phyloP scores from a whole-genome alignment of 1,284 basidiomycete genomes.

The Sporisorium graminicola region DNA sequence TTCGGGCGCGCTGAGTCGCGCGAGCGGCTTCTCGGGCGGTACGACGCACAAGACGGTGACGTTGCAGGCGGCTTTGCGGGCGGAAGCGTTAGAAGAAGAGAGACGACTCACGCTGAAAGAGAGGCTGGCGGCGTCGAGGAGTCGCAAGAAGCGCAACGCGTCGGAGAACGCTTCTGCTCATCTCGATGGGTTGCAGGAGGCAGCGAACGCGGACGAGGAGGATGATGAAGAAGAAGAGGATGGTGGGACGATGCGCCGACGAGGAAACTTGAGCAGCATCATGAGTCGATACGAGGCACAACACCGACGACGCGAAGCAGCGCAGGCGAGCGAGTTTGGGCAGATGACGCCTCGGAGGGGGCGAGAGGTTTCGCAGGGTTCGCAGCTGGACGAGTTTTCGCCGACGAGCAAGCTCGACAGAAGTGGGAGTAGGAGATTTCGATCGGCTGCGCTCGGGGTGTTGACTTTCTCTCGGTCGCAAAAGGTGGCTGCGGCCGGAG shows the following conservation, averaged over 20 bases:
- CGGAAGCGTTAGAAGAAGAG: conserved; percentile 63
- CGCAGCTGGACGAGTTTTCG: conserved; percentile 19
- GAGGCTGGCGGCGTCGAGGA: conserved; percentile 25
- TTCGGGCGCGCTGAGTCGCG: conserved; percentile 40
- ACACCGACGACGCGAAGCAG: conserved; percentile 28
- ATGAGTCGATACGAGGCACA: conserved; percentile 49
- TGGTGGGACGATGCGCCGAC: conserved; percentile 2
- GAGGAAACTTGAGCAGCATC: conserved; percentile 26
- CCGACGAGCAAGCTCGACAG: conserved; percentile 17
- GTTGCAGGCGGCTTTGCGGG: conserved; percentile 55
- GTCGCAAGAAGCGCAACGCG: conserved; percentile 33
- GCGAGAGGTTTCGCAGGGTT: conserved; percentile 23
- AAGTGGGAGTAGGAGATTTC: conserved; percentile 25
- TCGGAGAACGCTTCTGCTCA: conserved; percentile 22
- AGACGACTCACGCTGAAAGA: conserved; percentile 46
- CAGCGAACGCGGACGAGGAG: conserved; percentile 15
- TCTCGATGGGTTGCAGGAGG: conserved; percentile 27
- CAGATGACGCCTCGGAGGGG: conserved; percentile 18
- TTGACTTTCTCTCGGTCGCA: conserved; percentile 22
- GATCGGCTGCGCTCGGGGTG: conserved; percentile 40
- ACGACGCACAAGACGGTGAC: conserved; percentile 52
- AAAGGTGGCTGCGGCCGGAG: background rate
- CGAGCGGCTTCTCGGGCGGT: conserved; percentile 38
- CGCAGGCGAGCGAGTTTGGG: conserved; percentile 42
- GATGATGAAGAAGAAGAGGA: conserved; percentile 26